Percentiles rank a stretch among this genome's conserved stretches.
Evolutionary conservation across 2,329 filamentous ascomycete genomes (phyloP).

Genomic region (Lachnellula willkommii): DNA sequence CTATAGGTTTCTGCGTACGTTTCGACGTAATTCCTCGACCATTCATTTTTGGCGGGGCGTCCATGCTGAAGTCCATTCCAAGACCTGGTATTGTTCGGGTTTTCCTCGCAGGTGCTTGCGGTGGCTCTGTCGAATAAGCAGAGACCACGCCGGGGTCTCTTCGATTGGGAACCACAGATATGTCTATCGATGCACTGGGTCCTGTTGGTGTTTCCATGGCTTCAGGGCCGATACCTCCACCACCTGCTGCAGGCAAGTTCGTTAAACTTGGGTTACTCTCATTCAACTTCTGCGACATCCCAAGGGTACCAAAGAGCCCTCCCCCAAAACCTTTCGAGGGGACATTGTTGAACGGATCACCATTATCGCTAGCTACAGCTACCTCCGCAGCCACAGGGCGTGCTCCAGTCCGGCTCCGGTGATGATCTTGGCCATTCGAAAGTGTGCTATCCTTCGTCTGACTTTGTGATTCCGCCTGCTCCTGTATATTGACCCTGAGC

Average conservation of each 20-base stretch:
- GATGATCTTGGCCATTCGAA: conserved; percentile 17
- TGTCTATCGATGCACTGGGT: conserved; percentile 39
- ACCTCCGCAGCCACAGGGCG: conserved; percentile 17
- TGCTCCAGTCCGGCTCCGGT: conserved; percentile 22
- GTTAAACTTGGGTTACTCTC: conserved; percentile 33
- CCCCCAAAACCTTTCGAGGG: conserved; percentile 24
- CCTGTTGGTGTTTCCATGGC: conserved; percentile 59
- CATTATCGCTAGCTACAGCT: conserved; percentile 23
- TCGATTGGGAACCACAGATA: conserved; percentile 23
- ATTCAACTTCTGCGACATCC: conserved; percentile 30
- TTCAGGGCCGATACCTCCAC: conserved; percentile 41
- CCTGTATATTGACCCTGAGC: conserved; percentile 32
- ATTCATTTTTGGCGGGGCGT: conserved; percentile 32
- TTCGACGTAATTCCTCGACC: conserved; percentile 29
- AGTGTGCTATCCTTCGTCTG: conserved; percentile 13
- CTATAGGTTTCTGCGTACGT: conserved; percentile 28
- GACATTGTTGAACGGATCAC: conserved; percentile 33
- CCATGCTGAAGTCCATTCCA: conserved; percentile 32
- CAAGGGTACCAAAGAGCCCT: conserved; percentile 30
- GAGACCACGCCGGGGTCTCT: conserved; percentile 25
- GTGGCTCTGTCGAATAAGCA: conserved; percentile 37
- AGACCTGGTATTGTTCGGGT: conserved; percentile 29
- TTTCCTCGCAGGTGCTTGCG: conserved; percentile 42
- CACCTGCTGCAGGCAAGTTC: conserved; percentile 29
- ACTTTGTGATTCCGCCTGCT: conserved; percentile 21